Conservation (phyloP, 352 stramenopile genomes). For the Pythium aphanidermatum region DNA sequence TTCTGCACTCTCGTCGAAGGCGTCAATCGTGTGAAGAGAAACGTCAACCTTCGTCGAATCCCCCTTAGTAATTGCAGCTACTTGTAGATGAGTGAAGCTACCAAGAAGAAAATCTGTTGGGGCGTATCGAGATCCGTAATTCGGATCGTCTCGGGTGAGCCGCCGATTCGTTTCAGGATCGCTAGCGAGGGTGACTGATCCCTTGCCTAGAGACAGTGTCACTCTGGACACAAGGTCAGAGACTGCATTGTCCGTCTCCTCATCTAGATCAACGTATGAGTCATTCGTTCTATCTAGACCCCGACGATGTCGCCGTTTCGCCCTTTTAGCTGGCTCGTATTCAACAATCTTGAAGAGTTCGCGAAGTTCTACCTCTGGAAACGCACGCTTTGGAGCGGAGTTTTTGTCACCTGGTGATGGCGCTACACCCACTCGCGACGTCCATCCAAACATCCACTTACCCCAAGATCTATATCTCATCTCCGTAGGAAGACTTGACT, state of each 20-base stretch:
- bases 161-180: slow-evolving; percentile 67
- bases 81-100: slow-evolving; percentile 72
- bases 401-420: slow-evolving; percentile 22
- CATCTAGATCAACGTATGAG: slow-evolving; percentile 16
- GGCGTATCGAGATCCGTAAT: slow-evolving; percentile 56
- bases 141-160: slow-evolving; percentile 53
- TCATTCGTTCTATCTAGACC: slow-evolving; percentile 19
- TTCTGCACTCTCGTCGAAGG: slow-evolving; percentile 83
- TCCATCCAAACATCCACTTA: slow-evolving; percentile 85
- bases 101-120: slow-evolving; percentile 73
- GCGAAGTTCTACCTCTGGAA: slow-evolving; percentile 76
- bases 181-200: slow-evolving; percentile 68
- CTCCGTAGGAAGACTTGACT: slow-evolving; percentile 64
- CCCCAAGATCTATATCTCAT: slow-evolving; percentile 75
- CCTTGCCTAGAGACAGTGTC: slow-evolving; percentile 64
- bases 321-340: slow-evolving; percentile 64
- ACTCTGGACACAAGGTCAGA: slow-evolving; percentile 59
- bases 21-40: slow-evolving; percentile 82
- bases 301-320: slow-evolving; percentile 41
- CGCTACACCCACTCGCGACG: slow-evolving; percentile 51
- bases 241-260: slow-evolving; percentile 26
- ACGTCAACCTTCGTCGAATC: slow-evolving; percentile 76
- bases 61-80: slow-evolving; percentile 58
- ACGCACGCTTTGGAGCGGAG: slow-evolving; percentile 31
- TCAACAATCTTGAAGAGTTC: slow-evolving; percentile 88